Conservation (phyloP, 2,329 filamentous ascomycete species). For the Aspergillus hortae region DNA sequence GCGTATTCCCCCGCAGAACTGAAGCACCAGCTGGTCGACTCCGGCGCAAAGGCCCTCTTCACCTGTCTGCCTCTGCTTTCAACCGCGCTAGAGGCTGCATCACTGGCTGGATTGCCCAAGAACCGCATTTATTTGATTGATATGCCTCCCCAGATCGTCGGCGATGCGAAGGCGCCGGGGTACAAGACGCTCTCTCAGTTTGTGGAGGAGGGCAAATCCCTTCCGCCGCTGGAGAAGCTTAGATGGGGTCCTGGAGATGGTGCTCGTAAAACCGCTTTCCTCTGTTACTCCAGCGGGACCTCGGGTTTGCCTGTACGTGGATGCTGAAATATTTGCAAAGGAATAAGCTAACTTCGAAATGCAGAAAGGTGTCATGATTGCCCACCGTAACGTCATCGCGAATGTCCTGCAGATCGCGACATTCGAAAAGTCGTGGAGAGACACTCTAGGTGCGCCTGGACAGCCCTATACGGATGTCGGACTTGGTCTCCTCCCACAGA, state of each 20-base stretch:
- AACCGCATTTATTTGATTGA: constrained; percentile 67
- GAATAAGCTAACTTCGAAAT: constrained; percentile 11
- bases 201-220: constrained; percentile 55
- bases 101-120: constrained; percentile 59
- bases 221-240: constrained; percentile 38
- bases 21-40: constrained; percentile 67
- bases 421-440: constrained; percentile 45
- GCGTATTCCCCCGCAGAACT: constrained; percentile 68
- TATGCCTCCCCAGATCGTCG: constrained; percentile 55
- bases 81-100: constrained; percentile 62
- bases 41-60: constrained; percentile 66
- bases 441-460: constrained; percentile 26
- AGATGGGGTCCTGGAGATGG: constrained; percentile 42
- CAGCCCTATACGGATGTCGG: constrained; percentile 49
- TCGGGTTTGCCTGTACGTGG: constrained; percentile 67
- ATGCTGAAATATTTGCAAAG: background rate
- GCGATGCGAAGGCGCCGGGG: constrained; percentile 41
- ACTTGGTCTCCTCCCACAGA: constrained; percentile 72
- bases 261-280: constrained; percentile 64
- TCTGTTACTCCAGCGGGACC: constrained; percentile 78
- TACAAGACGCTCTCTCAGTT: constrained; percentile 67
- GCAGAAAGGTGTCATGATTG: constrained; percentile 80
- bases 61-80: constrained; percentile 66
- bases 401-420: constrained; percentile 64
- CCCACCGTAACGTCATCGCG: constrained; percentile 73